A percentile compares a stretch with the other conserved stretches of the same genome.
These are phyloP conservation scores for Xylaria arbuscula DNA, from an alignment of 2,329 filamentous ascomycete genomes.

Conservation along the genomic window DNA sequence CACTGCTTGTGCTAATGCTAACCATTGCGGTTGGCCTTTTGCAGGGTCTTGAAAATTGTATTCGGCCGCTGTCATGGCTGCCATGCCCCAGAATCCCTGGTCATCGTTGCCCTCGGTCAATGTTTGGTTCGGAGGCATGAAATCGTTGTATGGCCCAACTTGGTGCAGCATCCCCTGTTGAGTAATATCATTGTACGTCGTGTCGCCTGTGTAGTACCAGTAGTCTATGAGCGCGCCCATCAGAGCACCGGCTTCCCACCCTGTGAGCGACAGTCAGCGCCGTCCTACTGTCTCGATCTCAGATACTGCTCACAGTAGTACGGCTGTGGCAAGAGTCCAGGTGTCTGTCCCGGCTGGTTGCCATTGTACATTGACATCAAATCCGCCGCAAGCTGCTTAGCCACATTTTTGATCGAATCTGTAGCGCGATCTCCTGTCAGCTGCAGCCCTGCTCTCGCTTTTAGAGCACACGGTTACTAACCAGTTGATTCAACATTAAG, in stretches of 20 bases:
- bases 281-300: background rate
- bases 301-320: constrained; percentile 63
- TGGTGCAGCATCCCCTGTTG: constrained; percentile 78
- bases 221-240: constrained; percentile 80
- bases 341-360: constrained; percentile 61
- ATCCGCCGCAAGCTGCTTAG: constrained; percentile 63
- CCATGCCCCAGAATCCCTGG: constrained; percentile 79
- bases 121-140: constrained; percentile 80
- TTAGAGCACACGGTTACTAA: constrained; percentile 26
- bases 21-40: constrained; percentile 69
- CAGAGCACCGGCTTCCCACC: constrained; percentile 82
- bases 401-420: constrained; percentile 63
- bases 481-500: constrained; percentile 46
- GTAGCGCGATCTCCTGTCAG: constrained; percentile 18
- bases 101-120: constrained; percentile 78
- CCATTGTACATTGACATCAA: constrained; percentile 62
- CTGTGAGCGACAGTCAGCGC: constrained; percentile 49
- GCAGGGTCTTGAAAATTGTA: constrained; percentile 72
- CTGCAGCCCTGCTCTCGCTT: background rate
- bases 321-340: constrained; percentile 63
- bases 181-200: constrained; percentile 75
- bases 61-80: constrained; percentile 77
- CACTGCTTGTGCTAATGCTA: constrained; percentile 79
- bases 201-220: constrained; percentile 84
- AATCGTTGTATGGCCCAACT: constrained; percentile 77